Conservation (phyloP, 73 alveolate genomes). For the Symbiodinium pilosum region DNA sequence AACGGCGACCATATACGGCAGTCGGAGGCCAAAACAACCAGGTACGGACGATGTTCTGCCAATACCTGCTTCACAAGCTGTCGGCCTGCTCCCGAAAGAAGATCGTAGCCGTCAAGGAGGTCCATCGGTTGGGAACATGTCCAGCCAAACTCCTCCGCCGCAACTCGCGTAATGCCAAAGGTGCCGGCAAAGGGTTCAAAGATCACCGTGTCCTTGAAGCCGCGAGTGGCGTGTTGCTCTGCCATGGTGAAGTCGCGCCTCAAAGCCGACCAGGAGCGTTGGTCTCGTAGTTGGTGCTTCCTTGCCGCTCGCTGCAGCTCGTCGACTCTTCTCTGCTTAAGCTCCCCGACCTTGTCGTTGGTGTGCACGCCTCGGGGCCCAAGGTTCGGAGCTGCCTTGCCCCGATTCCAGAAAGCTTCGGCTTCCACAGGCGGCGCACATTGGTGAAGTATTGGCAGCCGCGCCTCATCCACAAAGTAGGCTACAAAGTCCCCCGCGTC, state of each 20-base stretch:
- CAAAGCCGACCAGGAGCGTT: neutral
- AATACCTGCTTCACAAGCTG: neutral
- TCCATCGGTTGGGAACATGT: conserved; percentile 1
- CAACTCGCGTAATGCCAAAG: neutral
- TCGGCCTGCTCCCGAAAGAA: neutral
- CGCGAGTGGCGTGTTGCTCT: neutral
- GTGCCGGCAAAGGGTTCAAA: conserved; percentile 24
- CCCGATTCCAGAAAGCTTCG: too few relatives aligned
- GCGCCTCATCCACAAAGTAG: neutral
- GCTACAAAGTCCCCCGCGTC: conserved; percentile 3
- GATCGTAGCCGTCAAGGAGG: neutral
- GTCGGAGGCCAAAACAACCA: neutral
- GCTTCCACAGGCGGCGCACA: neutral
- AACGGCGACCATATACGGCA: neutral
- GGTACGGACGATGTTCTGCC: neutral
- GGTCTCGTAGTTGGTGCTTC: neutral
- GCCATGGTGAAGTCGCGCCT: neutral
- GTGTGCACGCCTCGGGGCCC: neutral
- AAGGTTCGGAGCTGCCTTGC: neutral
- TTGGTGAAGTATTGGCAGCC: neutral
- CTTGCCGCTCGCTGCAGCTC: neutral
- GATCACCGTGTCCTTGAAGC: conserved; percentile 33
- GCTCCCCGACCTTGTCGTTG: neutral
- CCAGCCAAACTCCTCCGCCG: neutral
- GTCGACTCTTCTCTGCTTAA: neutral